These are phyloP conservation scores for Zasmidium citrigriseum DNA, from an alignment of 2,329 filamentous ascomycete species.

Conservation along the genomic window DNA sequence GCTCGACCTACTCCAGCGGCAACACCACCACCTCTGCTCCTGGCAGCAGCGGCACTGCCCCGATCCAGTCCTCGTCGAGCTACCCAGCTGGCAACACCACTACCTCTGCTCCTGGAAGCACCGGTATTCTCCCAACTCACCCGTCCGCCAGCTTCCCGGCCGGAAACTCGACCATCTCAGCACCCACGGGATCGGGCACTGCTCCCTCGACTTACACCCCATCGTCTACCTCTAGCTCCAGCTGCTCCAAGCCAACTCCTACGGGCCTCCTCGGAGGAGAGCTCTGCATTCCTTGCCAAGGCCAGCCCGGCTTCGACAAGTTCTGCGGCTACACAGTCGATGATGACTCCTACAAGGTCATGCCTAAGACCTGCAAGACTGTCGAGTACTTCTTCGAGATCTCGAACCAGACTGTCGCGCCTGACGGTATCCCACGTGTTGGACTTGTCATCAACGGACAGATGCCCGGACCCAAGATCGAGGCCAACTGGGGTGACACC, in stretches of 20 bases:
- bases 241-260: constrained; percentile 7
- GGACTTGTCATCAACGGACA: constrained; percentile 49
- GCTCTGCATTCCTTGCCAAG: constrained; percentile 32
- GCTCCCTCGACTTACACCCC: neutral
- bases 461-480: constrained; percentile 49
- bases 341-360: constrained; percentile 38
- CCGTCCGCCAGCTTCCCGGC: too few relatives aligned
- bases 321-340: constrained; percentile 39
- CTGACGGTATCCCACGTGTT: constrained; percentile 38
- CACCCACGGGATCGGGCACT: neutral
- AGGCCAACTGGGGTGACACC: constrained; percentile 45
- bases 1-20: too few relatives aligned
- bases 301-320: constrained; percentile 31
- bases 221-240: neutral
- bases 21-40: neutral
- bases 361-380: constrained; percentile 40
- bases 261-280: constrained; percentile 4
- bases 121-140: neutral
- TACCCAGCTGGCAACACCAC: constrained; percentile 4
- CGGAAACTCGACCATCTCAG: neutral
- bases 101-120: neutral
- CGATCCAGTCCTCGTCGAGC: neutral
- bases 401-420: constrained; percentile 47
- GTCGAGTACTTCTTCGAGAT: constrained; percentile 40
- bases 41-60: neutral